Base-by-base conservation (phyloP, 257 asterid species). In the Haberlea rhodopensis region DNA sequence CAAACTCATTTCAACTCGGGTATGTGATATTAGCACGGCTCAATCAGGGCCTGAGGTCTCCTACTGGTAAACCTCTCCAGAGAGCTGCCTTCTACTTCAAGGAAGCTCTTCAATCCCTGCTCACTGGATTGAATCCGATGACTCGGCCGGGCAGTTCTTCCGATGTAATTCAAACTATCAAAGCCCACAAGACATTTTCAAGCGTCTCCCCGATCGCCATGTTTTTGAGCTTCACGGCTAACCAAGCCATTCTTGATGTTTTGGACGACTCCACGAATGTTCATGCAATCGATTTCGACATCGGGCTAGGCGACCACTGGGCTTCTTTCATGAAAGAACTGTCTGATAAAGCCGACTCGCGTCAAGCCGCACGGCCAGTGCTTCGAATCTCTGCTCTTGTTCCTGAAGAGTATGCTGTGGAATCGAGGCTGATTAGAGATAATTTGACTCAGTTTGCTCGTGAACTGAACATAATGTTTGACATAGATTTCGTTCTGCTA, bases 61-160 rank as follows among this genome's bases (percentile, higher is more conserved):
- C 99, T 0, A 57, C 77, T 0, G 97, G 96, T 2, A 87, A 85
- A 19, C 85, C 96, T 0, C 84, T 87, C 10, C 96, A 84, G 71
- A 63, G 99, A 75, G 90, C 94, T 5, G 95, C 97, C 49, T 92
- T 85, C 73, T 92, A 89, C 70, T 87, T 92, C 91, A 92, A 92
- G 81, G 94, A 89, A 80, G 97, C 99, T 21, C 84, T 89, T 0
- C 96, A 89, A 57, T 76, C 88, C 18, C 70, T 87, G 8, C 85
- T 87, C 81, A 81, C 91, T 2, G 88, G 88, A 57, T 80, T 94
- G 15, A 78, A 80, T 61, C 75, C 82, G 27, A 54, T 74, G 6
- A 56, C 73, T 32, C 82, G 73, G 13, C 77, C 87, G 0, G 75
- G 84, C 4, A 71, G 65, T 29, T 76, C 90, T 2, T 73, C 84